Evolutionary conservation across 305 asterid species (phyloP).

Genomic region (Salvia sclarea): DNA sequence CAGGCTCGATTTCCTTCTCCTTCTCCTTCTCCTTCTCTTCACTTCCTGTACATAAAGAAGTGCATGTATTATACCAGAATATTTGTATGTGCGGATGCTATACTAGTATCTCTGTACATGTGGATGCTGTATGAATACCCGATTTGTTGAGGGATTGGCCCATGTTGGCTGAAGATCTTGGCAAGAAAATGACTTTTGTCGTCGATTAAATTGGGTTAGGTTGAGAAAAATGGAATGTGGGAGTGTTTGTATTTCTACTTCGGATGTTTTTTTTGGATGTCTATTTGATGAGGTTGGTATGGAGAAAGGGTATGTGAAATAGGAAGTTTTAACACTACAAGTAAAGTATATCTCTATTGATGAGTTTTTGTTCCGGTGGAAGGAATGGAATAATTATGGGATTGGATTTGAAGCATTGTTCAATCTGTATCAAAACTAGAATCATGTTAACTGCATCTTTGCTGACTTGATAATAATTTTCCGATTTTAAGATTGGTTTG

Average conservation of each 20-base stretch:
- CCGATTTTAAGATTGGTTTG: too few species aligned
- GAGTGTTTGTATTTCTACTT: neutral
- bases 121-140: neutral
- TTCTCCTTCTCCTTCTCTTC: conserved; percentile 46
- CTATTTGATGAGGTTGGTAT: conserved; percentile 1
- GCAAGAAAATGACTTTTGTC: neutral
- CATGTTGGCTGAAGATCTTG: conserved; percentile 20
- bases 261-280: neutral
- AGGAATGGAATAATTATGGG: conserved; percentile 15
- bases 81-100: neutral
- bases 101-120: neutral
- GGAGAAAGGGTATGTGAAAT: neutral
- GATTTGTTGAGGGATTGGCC: conserved; percentile 42
- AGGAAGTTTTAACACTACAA: conserved; percentile 5
- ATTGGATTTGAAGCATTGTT: neutral
- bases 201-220: neutral
- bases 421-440: neutral
- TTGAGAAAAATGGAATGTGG: neutral
- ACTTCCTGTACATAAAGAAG: conserved; percentile 42
- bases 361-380: neutral
- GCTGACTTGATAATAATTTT: too few species aligned
- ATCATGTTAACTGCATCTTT: neutral
- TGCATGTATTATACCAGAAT: neutral
- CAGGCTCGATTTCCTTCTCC: conserved; percentile 46
- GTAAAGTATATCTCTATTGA: conserved; percentile 26